Base-by-base conservation (phyloP, 371 early-diverging fungal genomes). In the Cladochytrium tenue region DNA sequence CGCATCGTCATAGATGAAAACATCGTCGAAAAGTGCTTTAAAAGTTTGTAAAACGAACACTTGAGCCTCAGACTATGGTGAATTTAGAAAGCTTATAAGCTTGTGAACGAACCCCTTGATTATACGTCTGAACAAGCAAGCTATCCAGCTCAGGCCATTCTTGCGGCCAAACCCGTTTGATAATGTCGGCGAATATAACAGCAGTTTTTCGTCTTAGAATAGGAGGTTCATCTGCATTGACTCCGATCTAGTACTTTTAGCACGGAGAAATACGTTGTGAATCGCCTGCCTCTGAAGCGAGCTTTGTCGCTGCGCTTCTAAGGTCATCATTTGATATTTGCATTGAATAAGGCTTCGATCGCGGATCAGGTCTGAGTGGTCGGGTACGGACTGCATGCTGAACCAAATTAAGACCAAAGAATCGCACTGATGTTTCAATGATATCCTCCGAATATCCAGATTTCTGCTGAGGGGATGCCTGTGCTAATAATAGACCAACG, bases 81-180 rank as follows among this genome's bases (percentile, higher is more conserved):
- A 10, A 15, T 30, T 64, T 63, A 26, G 15, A 32, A 26, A 25
- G 10, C 20, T 59, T 27, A 20, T 20, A 33, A 0, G n/a, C 15
- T 13, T 10, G 31, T 17, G 2, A 52, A 50, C 81, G 59, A 60
- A 86, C 85, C 32, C 70, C 69, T 60, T 68, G 43, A 53, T 32
- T 64, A 57, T 81, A 84, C 51, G 81, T 32, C n/a, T 67, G 63
- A 15, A 73, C 59, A 26, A 88, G 68, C 25, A 70, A 53, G 17
- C 34, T 31, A 53, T 88, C 82, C 75, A 86, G 72, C 36, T 81
- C 79, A 1, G 73, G 75, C 88, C 88, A 88, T 10, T 66, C 31
- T 26, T 72, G 61, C 0, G 87, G 88, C 86, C 85, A 88, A 63
- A 75, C 74, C 5, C 85, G 70, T 60, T 88, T 84, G 28, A 79